phyloP scores from a whole-genome alignment of 495 filamentous ascomycete species.

The Evansstolkia leycettana region DNA sequence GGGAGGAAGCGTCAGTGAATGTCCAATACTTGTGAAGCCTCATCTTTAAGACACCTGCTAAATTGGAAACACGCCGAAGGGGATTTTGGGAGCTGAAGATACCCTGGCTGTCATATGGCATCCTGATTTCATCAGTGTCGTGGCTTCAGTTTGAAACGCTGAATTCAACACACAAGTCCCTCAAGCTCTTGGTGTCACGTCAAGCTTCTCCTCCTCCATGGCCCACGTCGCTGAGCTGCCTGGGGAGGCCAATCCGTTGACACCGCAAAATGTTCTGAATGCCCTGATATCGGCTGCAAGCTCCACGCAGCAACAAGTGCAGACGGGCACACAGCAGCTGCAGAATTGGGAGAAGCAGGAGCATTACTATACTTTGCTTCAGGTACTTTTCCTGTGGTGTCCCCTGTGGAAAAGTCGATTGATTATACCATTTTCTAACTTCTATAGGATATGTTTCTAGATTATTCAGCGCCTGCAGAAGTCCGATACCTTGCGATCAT shows the following conservation, averaged over 20 bases:
- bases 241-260: conserved; percentile 51
- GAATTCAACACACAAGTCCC: too few relatives aligned
- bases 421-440: conserved; percentile 3
- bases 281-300: conserved; percentile 61
- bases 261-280: conserved; percentile 55
- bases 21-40: too few relatives aligned
- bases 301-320: conserved; percentile 59
- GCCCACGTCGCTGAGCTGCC: conserved; percentile 38
- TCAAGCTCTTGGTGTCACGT: neutral
- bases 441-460: conserved; percentile 59
- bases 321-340: conserved; percentile 72
- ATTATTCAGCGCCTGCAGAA: conserved; percentile 58
- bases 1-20: neutral
- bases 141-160: too few relatives aligned
- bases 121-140: too few relatives aligned
- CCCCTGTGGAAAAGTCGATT: conserved; percentile 1
- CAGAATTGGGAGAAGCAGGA: conserved; percentile 69
- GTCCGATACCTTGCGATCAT: conserved; percentile 84
- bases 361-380: conserved; percentile 67
- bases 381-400: conserved; percentile 31
- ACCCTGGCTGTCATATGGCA: too few relatives aligned
- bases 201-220: conserved; percentile 17
- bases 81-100: neutral
- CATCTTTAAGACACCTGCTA: too few relatives aligned
- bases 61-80: neutral